Evolutionary conservation across 2,329 filamentous ascomycete species (phyloP), one percentile per base, ranked within the genome.

Genomic region (Byssochlamys sp.): DNA sequence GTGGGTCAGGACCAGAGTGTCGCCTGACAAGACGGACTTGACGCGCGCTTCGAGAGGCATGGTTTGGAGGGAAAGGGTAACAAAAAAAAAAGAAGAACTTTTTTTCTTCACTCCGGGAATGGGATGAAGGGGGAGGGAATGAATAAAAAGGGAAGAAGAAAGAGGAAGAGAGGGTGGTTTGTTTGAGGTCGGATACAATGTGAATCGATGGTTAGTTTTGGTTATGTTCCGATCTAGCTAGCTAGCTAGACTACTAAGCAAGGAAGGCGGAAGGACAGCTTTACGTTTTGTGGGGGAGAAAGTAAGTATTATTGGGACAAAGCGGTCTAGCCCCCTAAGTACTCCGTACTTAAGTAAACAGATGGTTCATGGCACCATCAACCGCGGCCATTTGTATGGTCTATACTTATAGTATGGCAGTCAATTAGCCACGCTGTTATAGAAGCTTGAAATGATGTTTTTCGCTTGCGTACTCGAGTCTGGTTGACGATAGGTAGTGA

Each of bases 1-100:
- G 75, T 89, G 90, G 66, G 87, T 84, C 68, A 97, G 79, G 63
- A 97, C 80, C 66, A 97, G 77, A 28, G 91, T 96, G 79, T 97
- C 94, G 68, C 94, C 94, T 69, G 91, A 96, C 69, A 95, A 80
- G 65, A 96, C 90, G 72, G 88, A 90, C 82, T 99, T 99, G 75
- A 97, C 91, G 69, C 86, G 88, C 71, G 86, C 81, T 78, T 82
- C 73, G 57, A 78, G 64, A 63, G 73, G 69, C 72, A 75, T 72
- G n/a, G 19, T 19, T 19, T 19, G 19, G 19, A 19, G 19, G 19
- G 1, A 19, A 19, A 19, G 19, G 19, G 19, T 19, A 19, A 19
- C 19, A 19, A 19, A 19, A 19, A 19, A 19, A 19, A 19, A 11
- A 11, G 31, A 33, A 33, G 31, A 33, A 2, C 31, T 33, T 35